Evolutionary conservation across 306 rosid genomes (phyloP).

Genomic region (Pachyrhizus erosus): DNA sequence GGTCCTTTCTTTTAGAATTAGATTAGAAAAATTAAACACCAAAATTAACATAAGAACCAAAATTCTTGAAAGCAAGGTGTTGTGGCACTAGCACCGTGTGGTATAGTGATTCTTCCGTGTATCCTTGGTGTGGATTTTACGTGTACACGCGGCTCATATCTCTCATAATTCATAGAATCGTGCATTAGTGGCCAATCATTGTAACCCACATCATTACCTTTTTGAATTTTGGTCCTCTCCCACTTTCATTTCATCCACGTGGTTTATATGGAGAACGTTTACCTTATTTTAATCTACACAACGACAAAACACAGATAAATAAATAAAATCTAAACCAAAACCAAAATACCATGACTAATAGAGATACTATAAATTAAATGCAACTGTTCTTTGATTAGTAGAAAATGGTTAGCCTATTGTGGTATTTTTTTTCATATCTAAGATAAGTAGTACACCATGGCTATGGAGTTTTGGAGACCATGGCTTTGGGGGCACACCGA

Average conservation of each 20-base stretch:
- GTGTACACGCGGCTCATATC: background rate
- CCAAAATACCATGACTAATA: background rate
- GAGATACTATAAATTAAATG: background rate
- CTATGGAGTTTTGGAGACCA: background rate
- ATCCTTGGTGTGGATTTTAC: background rate
- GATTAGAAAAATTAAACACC: background rate
- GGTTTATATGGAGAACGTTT: background rate
- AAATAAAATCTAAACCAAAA: background rate
- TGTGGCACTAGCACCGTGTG: background rate
- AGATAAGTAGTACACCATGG: background rate
- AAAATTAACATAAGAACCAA: background rate
- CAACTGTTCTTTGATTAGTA: background rate
- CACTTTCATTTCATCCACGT: background rate
- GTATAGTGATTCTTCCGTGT: background rate
- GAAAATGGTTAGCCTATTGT: background rate
- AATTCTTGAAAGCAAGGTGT: background rate
- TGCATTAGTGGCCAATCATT: background rate
- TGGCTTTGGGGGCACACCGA: background rate
- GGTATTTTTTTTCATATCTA: too few species aligned
- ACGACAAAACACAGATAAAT: background rate
- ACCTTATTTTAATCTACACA: background rate
- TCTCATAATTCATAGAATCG: background rate
- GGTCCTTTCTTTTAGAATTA: background rate
- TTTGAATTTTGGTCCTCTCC: background rate
- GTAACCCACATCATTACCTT: background rate